These are phyloP conservation scores for Gastrolobium villosum DNA, from an alignment of 306 rosid species.

Conservation along the genomic window DNA sequence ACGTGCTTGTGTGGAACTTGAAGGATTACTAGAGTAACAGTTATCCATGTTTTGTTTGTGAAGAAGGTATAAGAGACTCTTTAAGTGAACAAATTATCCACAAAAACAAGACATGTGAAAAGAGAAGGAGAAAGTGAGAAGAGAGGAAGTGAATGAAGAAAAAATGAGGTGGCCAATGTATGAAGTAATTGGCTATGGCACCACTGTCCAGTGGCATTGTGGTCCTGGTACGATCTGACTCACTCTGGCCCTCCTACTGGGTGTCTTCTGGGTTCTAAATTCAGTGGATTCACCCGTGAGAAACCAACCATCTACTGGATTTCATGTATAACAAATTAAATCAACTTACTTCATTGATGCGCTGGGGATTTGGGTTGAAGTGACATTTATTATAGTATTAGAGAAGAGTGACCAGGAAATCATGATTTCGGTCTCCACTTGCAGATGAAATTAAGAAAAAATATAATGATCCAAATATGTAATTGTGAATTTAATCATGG, in stretches of 20 bases:
- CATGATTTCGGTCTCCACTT: too few relatives aligned
- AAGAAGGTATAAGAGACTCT: background rate
- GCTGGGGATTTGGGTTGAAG: too few relatives aligned
- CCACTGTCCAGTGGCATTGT: constrained; percentile 32
- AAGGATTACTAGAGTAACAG: constrained; percentile 32
- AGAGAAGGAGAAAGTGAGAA: background rate
- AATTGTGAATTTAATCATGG: too few relatives aligned
- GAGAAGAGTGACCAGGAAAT: too few relatives aligned
- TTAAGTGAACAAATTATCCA: background rate
- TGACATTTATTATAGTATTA: too few relatives aligned
- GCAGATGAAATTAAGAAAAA: too few relatives aligned
- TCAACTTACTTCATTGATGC: background rate
- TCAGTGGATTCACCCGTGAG: constrained; percentile 30
- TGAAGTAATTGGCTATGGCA: constrained; percentile 1
- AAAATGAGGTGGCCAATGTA: background rate
- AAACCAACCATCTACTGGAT: constrained; percentile 36
- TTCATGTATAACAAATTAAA: background rate
- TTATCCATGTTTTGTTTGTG: constrained; percentile 47
- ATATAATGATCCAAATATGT: too few relatives aligned
- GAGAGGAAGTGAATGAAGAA: background rate
- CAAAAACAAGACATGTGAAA: background rate
- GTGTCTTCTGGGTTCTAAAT: constrained; percentile 21
- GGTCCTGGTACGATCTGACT: constrained; percentile 57
- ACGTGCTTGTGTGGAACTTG: constrained; percentile 46
- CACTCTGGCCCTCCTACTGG: constrained; percentile 47